A percentile compares a stretch with the other conserved stretches of the same genome.
phyloP scores from a whole-genome alignment of 202 grass and related monocot species.

The Saccharum hybrid region DNA sequence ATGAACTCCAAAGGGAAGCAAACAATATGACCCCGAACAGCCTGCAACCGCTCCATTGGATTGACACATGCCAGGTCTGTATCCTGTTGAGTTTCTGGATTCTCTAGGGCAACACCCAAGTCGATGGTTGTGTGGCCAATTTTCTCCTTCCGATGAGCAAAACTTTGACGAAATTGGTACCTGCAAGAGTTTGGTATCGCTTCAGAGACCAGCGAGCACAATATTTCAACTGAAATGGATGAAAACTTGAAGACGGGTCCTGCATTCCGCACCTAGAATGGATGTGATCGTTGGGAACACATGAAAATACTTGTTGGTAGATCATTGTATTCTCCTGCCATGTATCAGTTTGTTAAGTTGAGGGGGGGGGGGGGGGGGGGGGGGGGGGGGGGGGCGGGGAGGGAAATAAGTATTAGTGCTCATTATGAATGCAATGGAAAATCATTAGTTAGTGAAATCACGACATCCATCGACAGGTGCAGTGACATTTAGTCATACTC shows the following conservation, averaged over 20 bases:
- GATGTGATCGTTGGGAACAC: constrained; percentile 77
- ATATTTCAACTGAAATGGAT: constrained; percentile 1
- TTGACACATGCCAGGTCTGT: constrained; percentile 39
- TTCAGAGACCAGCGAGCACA: constrained; percentile 10
- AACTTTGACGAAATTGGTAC: constrained; percentile 61
- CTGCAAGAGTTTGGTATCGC: constrained; percentile 38
- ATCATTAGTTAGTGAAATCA: background rate
- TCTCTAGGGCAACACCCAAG: constrained; percentile 59
- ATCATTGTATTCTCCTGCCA: constrained; percentile 75
- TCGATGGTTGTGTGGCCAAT: constrained; percentile 74
- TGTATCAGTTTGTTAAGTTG: constrained; percentile 37
- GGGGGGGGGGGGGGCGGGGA: background rate
- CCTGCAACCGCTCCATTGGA: constrained; percentile 55
- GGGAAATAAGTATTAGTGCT: background rate
- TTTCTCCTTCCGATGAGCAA: constrained; percentile 70
- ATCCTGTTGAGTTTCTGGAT: constrained; percentile 46
- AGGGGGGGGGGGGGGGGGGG: background rate
- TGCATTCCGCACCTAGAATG: constrained; percentile 57
- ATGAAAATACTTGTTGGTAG: constrained; percentile 80
- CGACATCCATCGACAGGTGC: background rate
- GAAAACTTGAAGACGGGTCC: background rate
- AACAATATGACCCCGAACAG: constrained; percentile 68
- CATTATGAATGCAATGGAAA: background rate
- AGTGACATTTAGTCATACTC: constrained; percentile 2
- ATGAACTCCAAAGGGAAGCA: constrained; percentile 80